Evolutionary conservation across 352 stramenopile species (phyloP).

Genomic region (Phytophthora fragariaefolia): DNA sequence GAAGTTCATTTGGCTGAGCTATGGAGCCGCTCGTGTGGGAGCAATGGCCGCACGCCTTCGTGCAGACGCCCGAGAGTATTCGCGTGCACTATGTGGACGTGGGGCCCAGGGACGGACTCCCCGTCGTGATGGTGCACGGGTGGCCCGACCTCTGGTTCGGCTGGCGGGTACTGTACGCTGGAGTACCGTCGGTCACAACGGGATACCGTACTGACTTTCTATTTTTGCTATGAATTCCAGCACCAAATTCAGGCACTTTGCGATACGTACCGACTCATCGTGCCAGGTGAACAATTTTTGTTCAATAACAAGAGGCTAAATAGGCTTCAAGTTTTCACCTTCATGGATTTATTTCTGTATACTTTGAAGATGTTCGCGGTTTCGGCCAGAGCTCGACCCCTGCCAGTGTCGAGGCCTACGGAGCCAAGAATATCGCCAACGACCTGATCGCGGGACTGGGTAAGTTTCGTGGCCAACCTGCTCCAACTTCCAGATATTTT

Average conservation of each 20-base stretch:
- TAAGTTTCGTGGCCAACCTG: constrained; percentile 12
- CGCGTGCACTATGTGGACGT: constrained; percentile 69
- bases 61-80: constrained; percentile 40
- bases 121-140: constrained; percentile 73
- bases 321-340: neutral
- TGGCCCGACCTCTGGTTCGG: constrained; percentile 83
- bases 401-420: constrained; percentile 41
- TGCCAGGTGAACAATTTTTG: constrained; percentile 28
- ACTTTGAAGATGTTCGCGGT: constrained; percentile 54
- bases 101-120: constrained; percentile 50
- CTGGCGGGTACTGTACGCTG: constrained; percentile 53
- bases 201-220: neutral
- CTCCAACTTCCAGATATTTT: neutral
- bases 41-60: constrained; percentile 44
- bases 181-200: neutral
- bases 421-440: constrained; percentile 53
- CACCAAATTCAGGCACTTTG: constrained; percentile 58
- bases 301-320: neutral
- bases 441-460: constrained; percentile 50
- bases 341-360: neutral
- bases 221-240: constrained; percentile 11
- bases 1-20: no score
- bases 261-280: constrained; percentile 61
- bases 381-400: constrained; percentile 60
- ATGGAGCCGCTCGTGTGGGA: constrained; percentile 27